Conservation (phyloP, 2,329 filamentous ascomycete genomes). For the Colletotrichum tropicicola region DNA sequence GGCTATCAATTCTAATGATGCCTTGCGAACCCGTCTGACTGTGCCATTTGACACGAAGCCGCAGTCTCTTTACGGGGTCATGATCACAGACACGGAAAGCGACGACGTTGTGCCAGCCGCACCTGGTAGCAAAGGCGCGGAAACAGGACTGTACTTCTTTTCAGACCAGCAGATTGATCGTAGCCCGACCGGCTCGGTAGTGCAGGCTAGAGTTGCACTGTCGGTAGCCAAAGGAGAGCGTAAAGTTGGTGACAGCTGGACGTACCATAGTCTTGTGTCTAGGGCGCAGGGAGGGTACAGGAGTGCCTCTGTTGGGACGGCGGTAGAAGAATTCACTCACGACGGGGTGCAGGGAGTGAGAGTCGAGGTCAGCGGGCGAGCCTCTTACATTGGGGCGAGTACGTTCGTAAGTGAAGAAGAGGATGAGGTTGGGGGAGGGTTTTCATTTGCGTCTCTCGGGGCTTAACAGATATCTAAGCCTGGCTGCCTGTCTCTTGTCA, state of each 20-base stretch:
- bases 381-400: conserved; percentile 17
- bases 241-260: background rate
- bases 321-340: conserved; percentile 1
- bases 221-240: background rate
- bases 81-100: conserved; percentile 36
- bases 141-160: conserved; percentile 54
- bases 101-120: conserved; percentile 34
- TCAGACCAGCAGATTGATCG: conserved; percentile 52
- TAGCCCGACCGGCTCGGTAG: conserved; percentile 13
- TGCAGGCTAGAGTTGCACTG: conserved; percentile 16
- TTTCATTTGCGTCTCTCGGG: background rate
- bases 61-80: conserved; percentile 50
- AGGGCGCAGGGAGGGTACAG: background rate
- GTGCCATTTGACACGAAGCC: conserved; percentile 41
- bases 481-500: too few relatives aligned
- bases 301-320: conserved; percentile 4
- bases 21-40: conserved; percentile 32
- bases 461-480: too few relatives aligned
- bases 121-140: conserved; percentile 37
- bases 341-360: background rate
- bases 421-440: conserved; percentile 15
- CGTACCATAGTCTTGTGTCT: conserved; percentile 22
- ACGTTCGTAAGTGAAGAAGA: conserved; percentile 6
- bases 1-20: conserved; percentile 9
- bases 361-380: conserved; percentile 12